Base-by-base conservation (phyloP, 129 eudicot genomes). In the Cynara cardunculus region DNA sequence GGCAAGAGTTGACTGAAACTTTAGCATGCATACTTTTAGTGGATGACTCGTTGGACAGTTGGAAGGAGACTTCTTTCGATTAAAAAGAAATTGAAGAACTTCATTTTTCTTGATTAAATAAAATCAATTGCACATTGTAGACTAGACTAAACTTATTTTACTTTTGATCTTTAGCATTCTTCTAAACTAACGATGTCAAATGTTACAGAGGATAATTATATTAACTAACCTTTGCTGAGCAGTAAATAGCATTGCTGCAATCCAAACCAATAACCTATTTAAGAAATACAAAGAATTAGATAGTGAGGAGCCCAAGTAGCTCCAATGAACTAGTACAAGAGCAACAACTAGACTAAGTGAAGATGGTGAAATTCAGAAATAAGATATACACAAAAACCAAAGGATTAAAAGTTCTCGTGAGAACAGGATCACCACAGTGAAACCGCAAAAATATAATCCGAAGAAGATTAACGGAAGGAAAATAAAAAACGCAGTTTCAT, bases 181-280 rank as follows among this genome's bases (percentile, higher is more conserved):
- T 13, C 18, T 66, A 74, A 67, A 39, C 46, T 34, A 37, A 35
- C 21, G 37, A 22, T 7, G 72, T 41, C 32, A 75, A 64, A 27
- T 31, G 73, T 32, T 71, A 59, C 27, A 72, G 62, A n/a, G 62
- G 71, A 66, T 37, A 75, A 5, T 27, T 14, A 67, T 13, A 77
- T 21, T 53, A 68, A 89, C 87, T 30, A 27, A 92, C 99, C 99
- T 95, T 95, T 65, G 99, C 99, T 6, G 99, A 95, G 86, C 97
- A 95, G 84, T 85, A 84, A 61, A 95, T 95, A 46, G 97, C 99
- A 84, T 95, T 87, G 80, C 97, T 92, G 88, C 99, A 95, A 87
- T 95, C 99, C 85, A 95, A 85, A 65, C 99, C 99, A 25, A 95
- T 76, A 71, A 95, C 87, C 99, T 95, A 71, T 70, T 64, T 26